Percentiles rank a stretch among this genome's conserved stretches.
These are phyloP conservation scores for Globisporangium radiosum DNA, from an alignment of 352 stramenopile species.

Conservation along the genomic window DNA sequence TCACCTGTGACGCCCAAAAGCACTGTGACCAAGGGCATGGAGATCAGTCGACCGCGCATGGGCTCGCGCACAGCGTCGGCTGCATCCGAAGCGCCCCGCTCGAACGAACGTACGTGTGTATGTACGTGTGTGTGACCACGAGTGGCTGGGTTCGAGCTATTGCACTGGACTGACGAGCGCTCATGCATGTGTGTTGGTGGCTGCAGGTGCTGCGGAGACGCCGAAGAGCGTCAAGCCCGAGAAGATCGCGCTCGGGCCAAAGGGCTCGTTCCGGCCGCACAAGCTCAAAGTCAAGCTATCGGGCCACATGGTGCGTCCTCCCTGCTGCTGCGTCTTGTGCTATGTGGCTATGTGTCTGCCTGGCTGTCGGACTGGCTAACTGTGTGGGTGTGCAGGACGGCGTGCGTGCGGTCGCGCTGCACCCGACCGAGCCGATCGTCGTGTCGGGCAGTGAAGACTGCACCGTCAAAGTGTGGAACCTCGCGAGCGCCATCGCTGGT, in stretches of 20 bases:
- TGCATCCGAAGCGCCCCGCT: slow-evolving; percentile 18
- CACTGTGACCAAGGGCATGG: slow-evolving; percentile 42
- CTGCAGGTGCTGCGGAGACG: slow-evolving; percentile 19
- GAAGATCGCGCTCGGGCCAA: slow-evolving; percentile 41
- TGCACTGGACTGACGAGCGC: no score
- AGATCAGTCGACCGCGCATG: slow-evolving; percentile 75
- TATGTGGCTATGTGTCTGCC: not conserved
- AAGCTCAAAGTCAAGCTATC: slow-evolving; percentile 86
- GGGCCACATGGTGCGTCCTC: slow-evolving; percentile 62
- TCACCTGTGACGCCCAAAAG: slow-evolving; percentile 33
- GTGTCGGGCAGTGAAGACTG: slow-evolving; percentile 84
- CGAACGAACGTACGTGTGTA: slow-evolving; percentile 26
- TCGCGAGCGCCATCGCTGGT: slow-evolving; percentile 49
- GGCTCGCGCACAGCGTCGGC: slow-evolving; percentile 44
- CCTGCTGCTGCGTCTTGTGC: not conserved
- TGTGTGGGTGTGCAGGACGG: slow-evolving; percentile 39
- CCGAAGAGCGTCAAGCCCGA: slow-evolving; percentile 34
- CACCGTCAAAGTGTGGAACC: slow-evolving; percentile 81
- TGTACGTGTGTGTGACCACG: no score
- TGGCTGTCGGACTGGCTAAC: no score
- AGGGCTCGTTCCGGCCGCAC: slow-evolving; percentile 58
- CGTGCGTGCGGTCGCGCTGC: slow-evolving; percentile 67
- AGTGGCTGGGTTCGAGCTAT: no score
- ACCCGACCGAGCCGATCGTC: slow-evolving; percentile 74
- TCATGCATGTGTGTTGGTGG: no score